Percentiles rank a stretch among this genome's conserved stretches.
Evolutionary conservation across 2,329 filamentous ascomycete genomes (phyloP).

Genomic region (Sporothrix dimorphospora): DNA sequence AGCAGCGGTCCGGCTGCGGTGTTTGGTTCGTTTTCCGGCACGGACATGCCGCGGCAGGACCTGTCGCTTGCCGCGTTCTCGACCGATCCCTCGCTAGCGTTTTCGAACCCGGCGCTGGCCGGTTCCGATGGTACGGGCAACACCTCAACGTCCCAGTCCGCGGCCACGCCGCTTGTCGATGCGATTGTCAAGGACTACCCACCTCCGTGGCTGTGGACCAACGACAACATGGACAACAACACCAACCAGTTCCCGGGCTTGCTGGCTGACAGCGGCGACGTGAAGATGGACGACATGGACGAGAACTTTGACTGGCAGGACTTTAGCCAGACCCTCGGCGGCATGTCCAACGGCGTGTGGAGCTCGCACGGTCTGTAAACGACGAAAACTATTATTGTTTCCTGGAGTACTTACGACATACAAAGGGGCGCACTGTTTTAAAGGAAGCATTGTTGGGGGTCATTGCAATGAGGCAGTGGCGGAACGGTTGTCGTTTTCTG

Average conservation of each 20-base stretch:
- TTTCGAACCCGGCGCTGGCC: neutral
- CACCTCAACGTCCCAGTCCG: neutral
- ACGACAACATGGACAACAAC: conserved; percentile 34
- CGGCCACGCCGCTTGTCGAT: conserved; percentile 38
- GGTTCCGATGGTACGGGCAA: neutral
- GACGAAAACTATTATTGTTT: neutral
- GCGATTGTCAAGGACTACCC: conserved; percentile 53
- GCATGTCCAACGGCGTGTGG: conserved; percentile 38
- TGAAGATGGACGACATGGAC: conserved; percentile 46
- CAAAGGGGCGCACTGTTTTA: neutral
- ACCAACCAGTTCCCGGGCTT: conserved; percentile 30
- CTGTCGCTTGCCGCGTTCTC: conserved; percentile 29
- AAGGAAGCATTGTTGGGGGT: neutral
- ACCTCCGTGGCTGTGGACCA: conserved; percentile 59
- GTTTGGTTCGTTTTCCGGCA: conserved; percentile 28
- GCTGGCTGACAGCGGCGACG: conserved; percentile 39
- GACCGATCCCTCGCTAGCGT: conserved; percentile 4
- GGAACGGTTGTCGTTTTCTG: neutral
- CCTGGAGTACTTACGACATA: neutral
- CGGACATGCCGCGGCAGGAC: conserved; percentile 35
- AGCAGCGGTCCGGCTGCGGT: conserved; percentile 2
- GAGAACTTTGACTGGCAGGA: conserved; percentile 46
- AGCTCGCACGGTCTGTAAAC: conserved; percentile 32
- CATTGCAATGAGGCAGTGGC: neutral
- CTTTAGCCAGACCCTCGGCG: conserved; percentile 44